Conservation (phyloP, 192 early-diverging fungal genomes). For the Backusella sp. region DNA sequence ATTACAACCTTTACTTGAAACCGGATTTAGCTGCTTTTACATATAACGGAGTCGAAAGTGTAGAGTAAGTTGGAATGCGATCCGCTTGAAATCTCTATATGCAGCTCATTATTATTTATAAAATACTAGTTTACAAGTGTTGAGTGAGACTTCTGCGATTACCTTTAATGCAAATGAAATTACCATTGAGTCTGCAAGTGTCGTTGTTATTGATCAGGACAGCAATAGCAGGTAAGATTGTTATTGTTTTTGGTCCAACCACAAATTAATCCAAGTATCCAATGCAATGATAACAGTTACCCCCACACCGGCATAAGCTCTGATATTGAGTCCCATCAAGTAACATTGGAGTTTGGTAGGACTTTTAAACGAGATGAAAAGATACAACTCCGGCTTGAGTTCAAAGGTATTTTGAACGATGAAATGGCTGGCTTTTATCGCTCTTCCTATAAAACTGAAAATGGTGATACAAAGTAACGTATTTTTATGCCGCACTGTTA, state of each 20-base stretch:
- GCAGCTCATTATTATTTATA: not conserved
- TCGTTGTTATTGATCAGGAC: not conserved
- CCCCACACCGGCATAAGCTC: not conserved
- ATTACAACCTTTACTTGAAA: slow-evolving; percentile 77
- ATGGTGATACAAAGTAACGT: slow-evolving; percentile 46
- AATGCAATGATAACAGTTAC: not conserved
- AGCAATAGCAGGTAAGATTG: not conserved
- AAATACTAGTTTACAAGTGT: slow-evolving; percentile 47
- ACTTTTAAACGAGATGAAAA: slow-evolving; percentile 47
- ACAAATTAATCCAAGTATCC: slow-evolving; percentile 17
- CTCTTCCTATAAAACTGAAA: slow-evolving; percentile 64
- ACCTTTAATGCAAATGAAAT: slow-evolving; percentile 69
- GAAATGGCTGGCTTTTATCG: slow-evolving; percentile 96
- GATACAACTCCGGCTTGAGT: slow-evolving; percentile 42
- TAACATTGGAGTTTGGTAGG: slow-evolving; percentile 62
- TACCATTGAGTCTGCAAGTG: slow-evolving; percentile 50
- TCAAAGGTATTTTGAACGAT: slow-evolving; percentile 73
- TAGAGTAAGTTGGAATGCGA: slow-evolving; percentile 47
- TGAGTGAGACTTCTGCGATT: slow-evolving; percentile 57
- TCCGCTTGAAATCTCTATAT: too few species aligned
- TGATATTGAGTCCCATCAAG: slow-evolving; percentile 35
- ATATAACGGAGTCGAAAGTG: slow-evolving; percentile 73
- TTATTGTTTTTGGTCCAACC: not conserved
- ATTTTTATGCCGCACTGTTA: not conserved
- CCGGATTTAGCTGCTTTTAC: slow-evolving; percentile 76